These are phyloP conservation scores for Isatis tinctoria DNA, from an alignment of 345 rosid species.

Conservation along the genomic window DNA sequence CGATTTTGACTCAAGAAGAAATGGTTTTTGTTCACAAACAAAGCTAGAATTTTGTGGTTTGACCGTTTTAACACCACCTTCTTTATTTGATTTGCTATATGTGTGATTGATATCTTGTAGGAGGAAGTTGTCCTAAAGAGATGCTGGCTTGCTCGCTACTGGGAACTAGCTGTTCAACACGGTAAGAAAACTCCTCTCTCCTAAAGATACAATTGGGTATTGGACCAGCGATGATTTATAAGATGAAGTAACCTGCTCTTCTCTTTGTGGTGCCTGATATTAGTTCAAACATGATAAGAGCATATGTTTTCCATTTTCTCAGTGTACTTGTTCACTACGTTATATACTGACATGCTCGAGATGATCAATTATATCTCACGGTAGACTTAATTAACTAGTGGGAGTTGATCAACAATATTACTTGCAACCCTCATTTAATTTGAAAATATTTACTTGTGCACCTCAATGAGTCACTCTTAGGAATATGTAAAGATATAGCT, in stretches of 20 bases:
- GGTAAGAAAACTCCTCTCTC: slow-evolving; percentile 37
- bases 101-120: slow-evolving; percentile 34
- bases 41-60: background rate
- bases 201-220: background rate
- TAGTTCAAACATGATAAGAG: background rate
- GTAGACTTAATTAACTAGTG: background rate
- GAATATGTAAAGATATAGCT: slow-evolving; percentile 77
- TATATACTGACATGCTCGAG: background rate
- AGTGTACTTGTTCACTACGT: background rate
- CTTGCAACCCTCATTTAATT: background rate
- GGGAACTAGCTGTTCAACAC: slow-evolving; percentile 89
- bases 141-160: slow-evolving; percentile 99
- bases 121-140: slow-evolving; percentile 99
- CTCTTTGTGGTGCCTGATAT: background rate
- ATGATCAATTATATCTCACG: background rate
- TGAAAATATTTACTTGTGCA: slow-evolving; percentile 6
- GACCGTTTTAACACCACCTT: slow-evolving; percentile 17
- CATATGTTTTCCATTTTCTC: background rate
- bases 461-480: slow-evolving; percentile 28
- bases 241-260: background rate
- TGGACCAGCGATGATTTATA: background rate
- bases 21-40: slow-evolving; percentile 51
- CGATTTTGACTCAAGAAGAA: slow-evolving; percentile 82
- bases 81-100: background rate
- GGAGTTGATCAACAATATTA: background rate